Evolutionary conservation across 768 basidiomycete species (phyloP), one percentile per base, ranked within the genome.

Genomic region (Mycena galopus): DNA sequence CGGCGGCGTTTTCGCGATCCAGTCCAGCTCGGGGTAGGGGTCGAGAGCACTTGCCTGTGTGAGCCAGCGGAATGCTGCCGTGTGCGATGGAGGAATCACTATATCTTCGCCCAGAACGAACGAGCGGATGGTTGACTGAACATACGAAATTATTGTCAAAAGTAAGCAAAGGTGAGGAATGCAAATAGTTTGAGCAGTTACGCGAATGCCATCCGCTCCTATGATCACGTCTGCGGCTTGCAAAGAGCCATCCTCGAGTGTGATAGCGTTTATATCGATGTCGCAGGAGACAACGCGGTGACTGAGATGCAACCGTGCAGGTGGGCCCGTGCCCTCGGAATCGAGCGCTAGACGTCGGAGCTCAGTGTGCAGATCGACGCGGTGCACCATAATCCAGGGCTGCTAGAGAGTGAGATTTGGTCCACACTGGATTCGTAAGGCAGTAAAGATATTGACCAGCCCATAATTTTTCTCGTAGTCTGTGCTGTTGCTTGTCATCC

Each of bases 151-250:
- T n/a, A 27, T 39, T 4, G 33, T 30, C 17, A 6, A 30, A 17
- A 57, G 29, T 33, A 32, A 51, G 50, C 12, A 30, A 57, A 33
- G 11, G 32, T 35, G 21, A 23, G 16, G 56, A 57, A 35, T 35
- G 27, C 17, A 29, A 32, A 57, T 4, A 57, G 9, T 33, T 17
- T 21, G 56, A 21, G 21, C 19, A 32, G 30, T 56, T 29, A 73
- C 72, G 11, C 67, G 72, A 69, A 73, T 73, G 17, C 72, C 72
- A 32, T 73, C 72, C 6, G 72, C 72, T 6, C 67, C 72, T 21
- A 73, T 67, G 30, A 73, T 65, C 50, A 73, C 17, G 64, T 73
- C 72, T 16, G 63, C 72, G 2, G 32, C 14, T 0, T 19, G 58
- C 9, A 55, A 35, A 12, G 51, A 4, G 1, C 67, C 72, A 25